Conservation (phyloP, 2,329 filamentous ascomycete species). For the Emmonsiellopsis sp. region DNA sequence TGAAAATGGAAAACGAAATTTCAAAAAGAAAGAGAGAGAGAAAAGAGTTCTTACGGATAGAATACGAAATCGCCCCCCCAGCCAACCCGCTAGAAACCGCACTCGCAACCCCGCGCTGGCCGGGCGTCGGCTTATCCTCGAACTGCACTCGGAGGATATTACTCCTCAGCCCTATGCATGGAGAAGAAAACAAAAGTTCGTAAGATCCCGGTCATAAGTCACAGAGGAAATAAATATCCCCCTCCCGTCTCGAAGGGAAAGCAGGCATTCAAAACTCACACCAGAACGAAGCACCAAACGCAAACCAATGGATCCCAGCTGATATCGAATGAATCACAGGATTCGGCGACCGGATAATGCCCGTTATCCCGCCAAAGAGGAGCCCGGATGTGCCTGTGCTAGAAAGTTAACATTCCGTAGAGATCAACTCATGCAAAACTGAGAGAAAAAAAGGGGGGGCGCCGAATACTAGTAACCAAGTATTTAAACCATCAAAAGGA, state of each 20-base stretch:
- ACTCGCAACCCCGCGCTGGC: slow-evolving; percentile 58
- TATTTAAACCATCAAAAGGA: background rate
- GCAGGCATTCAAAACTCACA: slow-evolving; percentile 40
- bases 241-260: too few relatives aligned
- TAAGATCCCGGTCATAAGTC: background rate
- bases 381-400: slow-evolving; percentile 49
- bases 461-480: background rate
- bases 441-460: background rate
- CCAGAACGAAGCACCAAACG: slow-evolving; percentile 67
- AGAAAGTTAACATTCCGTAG: background rate
- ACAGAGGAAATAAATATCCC: too few relatives aligned
- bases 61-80: slow-evolving; percentile 44
- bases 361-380: slow-evolving; percentile 57
- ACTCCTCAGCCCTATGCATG: slow-evolving; percentile 32
- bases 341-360: slow-evolving; percentile 60
- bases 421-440: background rate
- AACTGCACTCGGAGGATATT: slow-evolving; percentile 38
- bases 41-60: slow-evolving; percentile 39
- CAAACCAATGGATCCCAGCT: slow-evolving; percentile 72
- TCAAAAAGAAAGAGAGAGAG: background rate
- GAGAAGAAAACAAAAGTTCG: background rate
- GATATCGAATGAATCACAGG: slow-evolving; percentile 59
- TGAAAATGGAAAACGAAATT: background rate
- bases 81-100: slow-evolving; percentile 61
- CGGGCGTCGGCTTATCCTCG: slow-evolving; percentile 43